These are phyloP conservation scores for Bipolaris zeicola DNA, from an alignment of 2,329 filamentous ascomycete genomes.

Conservation along the genomic window DNA sequence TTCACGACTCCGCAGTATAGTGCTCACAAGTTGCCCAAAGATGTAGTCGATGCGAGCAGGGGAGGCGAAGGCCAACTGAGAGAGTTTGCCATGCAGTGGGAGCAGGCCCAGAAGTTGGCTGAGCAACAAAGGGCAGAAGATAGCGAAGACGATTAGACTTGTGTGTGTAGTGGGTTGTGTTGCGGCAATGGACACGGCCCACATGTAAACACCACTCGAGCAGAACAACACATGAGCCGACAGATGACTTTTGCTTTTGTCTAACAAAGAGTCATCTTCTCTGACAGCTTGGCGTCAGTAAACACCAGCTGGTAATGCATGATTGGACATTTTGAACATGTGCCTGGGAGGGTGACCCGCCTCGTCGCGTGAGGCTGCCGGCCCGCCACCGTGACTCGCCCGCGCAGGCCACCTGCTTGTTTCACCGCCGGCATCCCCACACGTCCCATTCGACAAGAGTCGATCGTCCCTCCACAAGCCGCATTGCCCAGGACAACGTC, in stretches of 20 bases:
- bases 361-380: slow-evolving; percentile 21
- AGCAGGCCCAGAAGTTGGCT: slow-evolving; percentile 52
- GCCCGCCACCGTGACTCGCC: slow-evolving; percentile 20
- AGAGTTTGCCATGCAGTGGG: slow-evolving; percentile 63
- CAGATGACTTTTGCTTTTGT: slow-evolving; percentile 1
- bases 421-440: slow-evolving; percentile 20
- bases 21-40: slow-evolving; percentile 91
- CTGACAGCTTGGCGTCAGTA: slow-evolving; percentile 11
- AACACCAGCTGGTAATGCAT: slow-evolving; percentile 12
- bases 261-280: slow-evolving; percentile 4
- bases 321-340: slow-evolving; percentile 12
- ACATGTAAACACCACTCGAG: background rate
- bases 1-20: slow-evolving; percentile 88
- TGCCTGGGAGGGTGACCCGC: slow-evolving; percentile 5
- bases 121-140: slow-evolving; percentile 49
- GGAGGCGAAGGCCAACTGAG: slow-evolving; percentile 72
- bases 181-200: background rate
- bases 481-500: slow-evolving; percentile 8
- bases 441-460: slow-evolving; percentile 20
- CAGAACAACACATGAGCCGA: background rate
- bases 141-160: slow-evolving; percentile 41
- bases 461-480: slow-evolving; percentile 2
- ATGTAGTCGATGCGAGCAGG: slow-evolving; percentile 75
- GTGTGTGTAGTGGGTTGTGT: background rate
- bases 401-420: slow-evolving; percentile 16